Percentiles rank a stretch among this genome's conserved stretches.
Evolutionary conservation across 441 rosid species (phyloP).

Genomic region (Breynia disticha): DNA sequence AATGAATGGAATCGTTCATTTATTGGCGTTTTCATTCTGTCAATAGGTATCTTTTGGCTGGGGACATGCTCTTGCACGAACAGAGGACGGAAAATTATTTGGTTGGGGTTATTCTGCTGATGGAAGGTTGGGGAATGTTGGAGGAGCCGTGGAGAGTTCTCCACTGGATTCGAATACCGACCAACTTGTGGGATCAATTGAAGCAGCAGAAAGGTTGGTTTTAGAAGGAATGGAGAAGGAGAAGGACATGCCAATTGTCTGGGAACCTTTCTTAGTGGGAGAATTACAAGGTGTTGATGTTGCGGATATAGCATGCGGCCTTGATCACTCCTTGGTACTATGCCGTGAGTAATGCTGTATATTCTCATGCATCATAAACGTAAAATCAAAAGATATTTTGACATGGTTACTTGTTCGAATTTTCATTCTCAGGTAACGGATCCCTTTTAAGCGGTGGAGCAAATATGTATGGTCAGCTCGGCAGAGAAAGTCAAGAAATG

Average conservation of each 20-base stretch:
- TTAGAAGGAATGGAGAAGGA: slow-evolving; percentile 66
- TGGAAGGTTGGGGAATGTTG: slow-evolving; percentile 66
- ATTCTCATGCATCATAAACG: neutral
- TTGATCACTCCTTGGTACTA: slow-evolving; percentile 82
- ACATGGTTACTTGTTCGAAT: neutral
- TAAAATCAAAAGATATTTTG: neutral
- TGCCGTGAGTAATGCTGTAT: slow-evolving; percentile 38
- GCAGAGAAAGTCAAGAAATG: slow-evolving; percentile 41
- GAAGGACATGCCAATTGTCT: slow-evolving; percentile 67
- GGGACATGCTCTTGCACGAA: slow-evolving; percentile 80
- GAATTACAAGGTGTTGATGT: slow-evolving; percentile 42
- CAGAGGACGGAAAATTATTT: slow-evolving; percentile 59
- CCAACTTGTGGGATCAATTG: slow-evolving; percentile 25
- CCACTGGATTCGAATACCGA: slow-evolving; percentile 33
- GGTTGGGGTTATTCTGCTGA: slow-evolving; percentile 97
- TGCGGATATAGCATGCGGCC: slow-evolving; percentile 67
- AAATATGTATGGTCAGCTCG: slow-evolving; percentile 72
- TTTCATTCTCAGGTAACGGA: slow-evolving; percentile 47
- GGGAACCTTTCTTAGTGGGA: slow-evolving; percentile 72
- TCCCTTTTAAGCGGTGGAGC: slow-evolving; percentile 72
- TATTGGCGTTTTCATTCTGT: neutral
- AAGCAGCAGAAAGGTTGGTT: slow-evolving; percentile 54
- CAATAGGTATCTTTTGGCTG: slow-evolving; percentile 86
- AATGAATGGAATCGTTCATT: neutral
- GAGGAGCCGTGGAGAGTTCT: slow-evolving; percentile 37